Conservation (phyloP, 371 early-diverging fungal genomes). For the Capillidium heterosporum region DNA sequence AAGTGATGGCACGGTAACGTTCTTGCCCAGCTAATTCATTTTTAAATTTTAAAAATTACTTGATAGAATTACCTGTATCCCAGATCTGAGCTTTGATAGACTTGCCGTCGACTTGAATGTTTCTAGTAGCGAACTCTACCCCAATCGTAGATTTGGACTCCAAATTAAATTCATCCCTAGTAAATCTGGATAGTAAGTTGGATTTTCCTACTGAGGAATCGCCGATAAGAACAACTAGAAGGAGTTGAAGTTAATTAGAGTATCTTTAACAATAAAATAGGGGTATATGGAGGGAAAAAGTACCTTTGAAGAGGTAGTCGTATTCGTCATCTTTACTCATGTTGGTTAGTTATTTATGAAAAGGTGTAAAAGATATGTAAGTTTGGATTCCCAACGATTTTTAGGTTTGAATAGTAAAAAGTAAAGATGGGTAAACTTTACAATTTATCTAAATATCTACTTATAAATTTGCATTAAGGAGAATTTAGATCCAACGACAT, state of each 20-base stretch:
- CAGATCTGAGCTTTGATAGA: slow-evolving; percentile 99
- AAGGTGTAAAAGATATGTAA: too few species aligned
- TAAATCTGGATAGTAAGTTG: slow-evolving; percentile 94
- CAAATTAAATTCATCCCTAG: slow-evolving; percentile 92
- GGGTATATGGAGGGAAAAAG: neutral
- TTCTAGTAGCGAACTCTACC: slow-evolving; percentile 97
- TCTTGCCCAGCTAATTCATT: slow-evolving; percentile 60
- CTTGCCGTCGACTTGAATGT: slow-evolving; percentile 90
- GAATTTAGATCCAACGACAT: too few species aligned
- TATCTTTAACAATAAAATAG: too few species aligned
- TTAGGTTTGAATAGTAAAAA: too few species aligned
- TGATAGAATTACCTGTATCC: slow-evolving; percentile 65
- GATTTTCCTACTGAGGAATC: slow-evolving; percentile 99
- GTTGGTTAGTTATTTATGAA: too few species aligned
- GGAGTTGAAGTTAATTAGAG: neutral
- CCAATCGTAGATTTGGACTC: slow-evolving; percentile 99
- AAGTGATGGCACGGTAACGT: slow-evolving; percentile 78
- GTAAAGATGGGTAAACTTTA: too few species aligned
- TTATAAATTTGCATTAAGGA: too few species aligned
- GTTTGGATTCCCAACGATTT: too few species aligned
- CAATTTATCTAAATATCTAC: too few species aligned
- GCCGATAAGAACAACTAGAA: slow-evolving; percentile 95
- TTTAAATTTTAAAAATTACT: neutral
- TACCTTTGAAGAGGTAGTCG: slow-evolving; percentile 89
- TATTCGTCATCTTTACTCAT: slow-evolving; percentile 91